These are phyloP conservation scores for Saturnispora bothae DNA, from an alignment of 805 yeast genomes.

Conservation along the genomic window DNA sequence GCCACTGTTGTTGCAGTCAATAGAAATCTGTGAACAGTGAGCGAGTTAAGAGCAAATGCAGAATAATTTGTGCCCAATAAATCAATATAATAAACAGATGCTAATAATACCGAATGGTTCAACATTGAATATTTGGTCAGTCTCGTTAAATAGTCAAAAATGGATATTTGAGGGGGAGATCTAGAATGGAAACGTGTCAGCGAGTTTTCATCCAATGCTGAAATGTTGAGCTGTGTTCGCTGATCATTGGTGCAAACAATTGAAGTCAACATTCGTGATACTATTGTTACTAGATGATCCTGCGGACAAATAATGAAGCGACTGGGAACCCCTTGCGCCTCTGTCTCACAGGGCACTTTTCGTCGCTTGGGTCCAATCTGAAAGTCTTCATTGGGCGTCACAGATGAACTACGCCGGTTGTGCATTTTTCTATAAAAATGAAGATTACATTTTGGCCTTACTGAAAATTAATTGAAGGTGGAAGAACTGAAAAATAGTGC, in stretches of 20 bases:
- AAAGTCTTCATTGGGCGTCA: no score
- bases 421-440: background rate
- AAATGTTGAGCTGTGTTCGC: constrained; percentile 22
- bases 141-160: constrained; percentile 65
- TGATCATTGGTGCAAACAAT: constrained; percentile 66
- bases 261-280: constrained; percentile 71
- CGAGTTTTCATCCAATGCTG: constrained; percentile 26
- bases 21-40: constrained; percentile 87
- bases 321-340: constrained; percentile 30
- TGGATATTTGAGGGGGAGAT: constrained; percentile 81
- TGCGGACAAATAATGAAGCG: constrained; percentile 57
- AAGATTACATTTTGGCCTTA: no score
- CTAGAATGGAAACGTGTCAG: constrained; percentile 90
- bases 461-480: no score
- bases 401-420: background rate
- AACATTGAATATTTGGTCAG: constrained; percentile 75
- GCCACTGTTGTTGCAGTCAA: constrained; percentile 87
- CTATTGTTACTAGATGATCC: constrained; percentile 58
- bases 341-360: background rate
- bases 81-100: constrained; percentile 86
- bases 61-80: constrained; percentile 68
- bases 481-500: no score
- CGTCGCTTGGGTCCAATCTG: constrained; percentile 5
- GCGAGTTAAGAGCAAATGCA: constrained; percentile 72
- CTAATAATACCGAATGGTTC: constrained; percentile 70